Evolutionary conservation across 2,329 filamentous ascomycete species (phyloP), one percentile per base, ranked within the genome.

Genomic region (Alternaria incomplexa): DNA sequence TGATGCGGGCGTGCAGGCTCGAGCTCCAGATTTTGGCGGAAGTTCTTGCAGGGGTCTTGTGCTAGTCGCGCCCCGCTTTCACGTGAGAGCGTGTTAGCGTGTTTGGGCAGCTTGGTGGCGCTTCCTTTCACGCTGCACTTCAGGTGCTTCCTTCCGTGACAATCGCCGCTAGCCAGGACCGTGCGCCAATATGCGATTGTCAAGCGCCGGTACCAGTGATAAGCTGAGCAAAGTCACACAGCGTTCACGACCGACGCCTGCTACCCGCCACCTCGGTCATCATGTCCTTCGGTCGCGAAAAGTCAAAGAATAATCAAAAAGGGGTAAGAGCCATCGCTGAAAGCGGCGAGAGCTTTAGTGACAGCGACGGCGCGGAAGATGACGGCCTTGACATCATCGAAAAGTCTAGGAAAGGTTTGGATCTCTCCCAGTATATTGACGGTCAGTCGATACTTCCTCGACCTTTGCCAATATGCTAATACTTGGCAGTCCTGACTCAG

Each of bases 371-470:
- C 3, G 50, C 28, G 28, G 50, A 83, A 62, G 74, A 77, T 7
- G 71, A 73, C 51, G 83, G 83, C 44, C 74, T 85, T 46, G 82
- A 85, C 36, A 79, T 80, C 36, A 77, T 82, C 13, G 63, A 72
- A 52, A 67, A 75, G 1, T 73, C 75, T 26, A 73, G 73, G 5
- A 81, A 77, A 66, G 64, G 61, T 12, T 46, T 79, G 22, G 68
- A 79, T 60, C 61, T 78, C 3, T 78, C 75, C 5, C 74, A 77
- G 44, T 76, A 77, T 52, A 77, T 80, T 47, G 70, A 79, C 15
- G 73, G 75, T 77, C 26, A 61, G 68, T 67, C 44, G 36, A 48
- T 36, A 17, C 20, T 30, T 23, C 22, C 7, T 4, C 8, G 17
- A 6, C 10, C 8, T 9, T 32, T 22, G 17, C 43, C 3, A 22